Base-by-base conservation (phyloP, 257 asterid species). In the Euphrasia confusa region DNA sequence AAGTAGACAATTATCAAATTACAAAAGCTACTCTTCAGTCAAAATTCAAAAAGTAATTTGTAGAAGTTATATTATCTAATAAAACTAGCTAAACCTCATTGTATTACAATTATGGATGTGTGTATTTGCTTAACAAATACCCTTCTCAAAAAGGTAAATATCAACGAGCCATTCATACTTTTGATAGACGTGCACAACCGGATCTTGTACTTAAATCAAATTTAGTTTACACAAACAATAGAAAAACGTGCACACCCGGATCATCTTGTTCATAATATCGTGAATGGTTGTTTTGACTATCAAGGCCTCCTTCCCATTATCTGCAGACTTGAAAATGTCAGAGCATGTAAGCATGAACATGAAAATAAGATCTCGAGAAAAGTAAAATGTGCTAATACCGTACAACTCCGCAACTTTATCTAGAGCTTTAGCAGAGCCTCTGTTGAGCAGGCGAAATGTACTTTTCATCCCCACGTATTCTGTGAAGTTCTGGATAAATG, bases 401-500 rank as follows among this genome's bases (percentile, higher is more conserved):
- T 93, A 83, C 77, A 93, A 73, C 85, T 89, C 96, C 2, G 97
- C 95, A 66, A 93, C 97, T 93, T 89, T 93, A 79, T 89, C 97
- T 60, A 93, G 96, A 68, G 97, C 99, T 82, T 93, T 93, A 60
- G 99, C 99, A 44, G 99, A 93, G 54, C 97, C 99, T 69, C 99
- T 79, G 79, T 93, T 93, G 63, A 93, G 96, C 71, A 93, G 97
- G 61, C 97, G 97, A 71, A 89, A 87, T 44, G 97, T 93, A 75
- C 97, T 89, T 78, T 87, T 89, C 7, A 88, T 77, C 68, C 99
- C 99, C 70, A 87, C 99, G 61, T 80, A 69, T 68, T 85, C 97
- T 30, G 94, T 79, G 55, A 63, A 93, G 75, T 93, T 93, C 99
- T 93, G 90, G 66, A 68, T 12, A 68, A 60, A 64, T 44, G 26